A percentile compares a stretch with the other conserved stretches of the same genome.
phyloP scores from a whole-genome alignment of 257 asterid genomes.

The Capsicum chinense region DNA sequence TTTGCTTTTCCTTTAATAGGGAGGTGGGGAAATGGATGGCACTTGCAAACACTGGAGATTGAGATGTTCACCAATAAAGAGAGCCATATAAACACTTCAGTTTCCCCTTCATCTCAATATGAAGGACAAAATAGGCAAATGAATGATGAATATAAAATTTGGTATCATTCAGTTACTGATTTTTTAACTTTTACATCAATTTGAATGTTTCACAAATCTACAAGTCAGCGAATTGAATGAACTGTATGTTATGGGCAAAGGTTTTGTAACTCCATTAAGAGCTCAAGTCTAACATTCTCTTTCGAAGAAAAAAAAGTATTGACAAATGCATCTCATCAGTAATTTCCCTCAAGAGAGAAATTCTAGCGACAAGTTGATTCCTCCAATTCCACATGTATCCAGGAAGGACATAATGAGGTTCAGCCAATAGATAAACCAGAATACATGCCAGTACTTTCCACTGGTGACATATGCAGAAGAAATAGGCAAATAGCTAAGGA shows the following conservation, averaged over 20 bases:
- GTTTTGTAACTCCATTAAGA: neutral
- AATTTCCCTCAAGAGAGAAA: neutral
- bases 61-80: neutral
- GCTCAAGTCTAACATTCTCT: neutral
- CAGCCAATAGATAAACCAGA: neutral
- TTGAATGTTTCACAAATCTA: neutral
- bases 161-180: neutral
- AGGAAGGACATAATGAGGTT: neutral
- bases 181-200: neutral
- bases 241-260: neutral
- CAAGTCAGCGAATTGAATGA: neutral
- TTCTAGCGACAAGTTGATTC: neutral
- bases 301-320: neutral
- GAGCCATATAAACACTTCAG: neutral
- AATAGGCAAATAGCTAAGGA: slow-evolving; percentile 29
- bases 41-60: slow-evolving; percentile 5
- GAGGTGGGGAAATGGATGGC: neutral
- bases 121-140: neutral
- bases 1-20: slow-evolving; percentile 15
- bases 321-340: neutral
- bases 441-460: slow-evolving; percentile 9
- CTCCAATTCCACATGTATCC: neutral
- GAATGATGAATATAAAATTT: neutral
- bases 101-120: neutral
- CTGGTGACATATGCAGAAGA: slow-evolving; percentile 1